Base-by-base conservation (phyloP, 2,329 filamentous ascomycete genomes). In the Ceratocystis eucalypticola region DNA sequence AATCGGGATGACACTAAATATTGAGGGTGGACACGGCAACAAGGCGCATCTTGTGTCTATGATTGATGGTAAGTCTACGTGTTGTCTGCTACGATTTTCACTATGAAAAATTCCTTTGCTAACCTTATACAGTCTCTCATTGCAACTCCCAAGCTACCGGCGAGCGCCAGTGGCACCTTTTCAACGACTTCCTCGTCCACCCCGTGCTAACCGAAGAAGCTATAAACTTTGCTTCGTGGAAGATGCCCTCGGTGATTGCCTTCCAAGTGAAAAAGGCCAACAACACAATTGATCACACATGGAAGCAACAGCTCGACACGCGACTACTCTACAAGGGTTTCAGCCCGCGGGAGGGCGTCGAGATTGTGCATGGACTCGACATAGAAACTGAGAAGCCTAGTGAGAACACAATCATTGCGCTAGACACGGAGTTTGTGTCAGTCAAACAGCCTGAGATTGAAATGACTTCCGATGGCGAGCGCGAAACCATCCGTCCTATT, bases 341-440 rank as follows among this genome's bases (percentile, higher is more conserved):
- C 44, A 78, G 53, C 12, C 65, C 50, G 7, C 55, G 59, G 8
- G 25, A 64, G 10, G 70, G 69, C 7, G 75, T 77, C 25, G 81
- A 81, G 70, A 85, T 83, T 0, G 88, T 89, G 69, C 80, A 79
- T 15, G 76, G 83, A 0, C 79, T 91, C 1, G 77, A 84, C 37
- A 74, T 79, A 0, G 71, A 78, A 1, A 77, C 75, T 0, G 92
- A 96, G 75, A 80, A 80, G 5, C 91, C 89, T 0, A 81, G 82
- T 0, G 81, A 87, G 0, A 84, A 87, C 15, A 91, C 85, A 1
- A 87, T 94, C 10, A 84, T 96, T 57, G 94, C 92, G 0, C 84
- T 99, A 4, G 94, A 99, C 73, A 96, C 95, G 0, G 94, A 99
- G 75, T 99, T 99, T 71, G 95, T 99, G 6, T 87, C 91, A 25